A percentile compares a stretch with the other conserved stretches of the same genome.
Conservation (phyloP, 75 land plant genomes). For the Cupressus sempervirens region DNA sequence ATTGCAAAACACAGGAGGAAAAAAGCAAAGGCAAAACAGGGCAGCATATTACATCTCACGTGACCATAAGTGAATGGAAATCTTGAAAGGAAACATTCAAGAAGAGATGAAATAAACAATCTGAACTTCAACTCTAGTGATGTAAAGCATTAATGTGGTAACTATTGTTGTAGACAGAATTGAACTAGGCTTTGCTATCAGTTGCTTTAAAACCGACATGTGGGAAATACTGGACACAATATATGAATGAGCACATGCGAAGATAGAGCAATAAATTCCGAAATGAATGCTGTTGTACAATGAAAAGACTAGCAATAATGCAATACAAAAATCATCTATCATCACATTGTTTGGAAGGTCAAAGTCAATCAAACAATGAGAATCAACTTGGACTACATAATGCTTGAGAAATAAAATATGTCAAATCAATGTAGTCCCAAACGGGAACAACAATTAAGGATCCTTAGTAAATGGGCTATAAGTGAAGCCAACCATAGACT, state of each 20-base stretch:
- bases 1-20: too few relatives aligned
- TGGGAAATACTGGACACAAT: neutral
- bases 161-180: neutral
- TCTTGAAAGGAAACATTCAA: neutral
- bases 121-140: neutral
- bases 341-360: neutral
- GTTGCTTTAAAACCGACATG: neutral
- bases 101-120: neutral
- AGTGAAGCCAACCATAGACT: neutral
- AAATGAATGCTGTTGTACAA: neutral
- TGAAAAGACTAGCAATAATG: neutral
- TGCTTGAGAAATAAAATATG: neutral
- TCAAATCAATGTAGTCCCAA: neutral
- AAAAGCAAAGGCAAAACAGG: too few relatives aligned
- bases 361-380: neutral
- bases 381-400: neutral
- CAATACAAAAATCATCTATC: neutral
- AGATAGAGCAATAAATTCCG: neutral
- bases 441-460: neutral
- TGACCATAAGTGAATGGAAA: neutral
- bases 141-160: neutral
- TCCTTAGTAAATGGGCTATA: neutral
- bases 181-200: neutral
- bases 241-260: neutral
- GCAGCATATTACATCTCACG: too few relatives aligned